Evolutionary conservation across 306 rosid species (phyloP).

Genomic region (Argentina anserina): DNA sequence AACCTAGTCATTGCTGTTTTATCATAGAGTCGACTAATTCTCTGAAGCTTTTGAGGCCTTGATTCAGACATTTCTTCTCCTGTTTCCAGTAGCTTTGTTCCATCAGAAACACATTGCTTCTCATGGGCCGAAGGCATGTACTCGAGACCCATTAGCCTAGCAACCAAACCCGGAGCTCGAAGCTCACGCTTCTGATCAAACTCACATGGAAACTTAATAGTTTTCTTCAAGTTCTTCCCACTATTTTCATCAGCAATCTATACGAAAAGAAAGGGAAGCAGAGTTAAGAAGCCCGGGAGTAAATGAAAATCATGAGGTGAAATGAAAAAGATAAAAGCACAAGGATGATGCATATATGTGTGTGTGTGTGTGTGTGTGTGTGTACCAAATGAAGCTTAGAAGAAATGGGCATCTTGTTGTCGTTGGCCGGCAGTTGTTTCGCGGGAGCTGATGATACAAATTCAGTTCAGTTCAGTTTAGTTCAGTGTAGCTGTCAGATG

Average conservation of each 20-base stretch:
- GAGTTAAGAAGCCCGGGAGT: too few species aligned
- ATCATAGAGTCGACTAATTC: slow-evolving; percentile 47
- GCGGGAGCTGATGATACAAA: slow-evolving; percentile 49
- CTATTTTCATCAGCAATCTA: slow-evolving; percentile 89
- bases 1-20: slow-evolving; percentile 60
- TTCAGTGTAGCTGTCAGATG: neutral
- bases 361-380: too few species aligned
- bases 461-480: too few species aligned
- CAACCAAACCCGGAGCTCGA: slow-evolving; percentile 74
- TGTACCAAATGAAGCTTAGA: slow-evolving; percentile 81
- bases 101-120: slow-evolving; percentile 37
- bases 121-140: slow-evolving; percentile 59
- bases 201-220: slow-evolving; percentile 39
- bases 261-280: too few species aligned
- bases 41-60: slow-evolving; percentile 88
- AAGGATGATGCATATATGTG: too few species aligned
- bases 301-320: too few species aligned
- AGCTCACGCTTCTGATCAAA: slow-evolving; percentile 49
- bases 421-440: slow-evolving; percentile 48
- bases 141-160: slow-evolving; percentile 91
- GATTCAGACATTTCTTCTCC: slow-evolving; percentile 51
- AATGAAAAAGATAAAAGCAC: too few species aligned
- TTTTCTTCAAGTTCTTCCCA: slow-evolving; percentile 57
- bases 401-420: slow-evolving; percentile 69
- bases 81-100: slow-evolving; percentile 42